A percentile compares a stretch with the other conserved stretches of the same genome.
phyloP scores from a whole-genome alignment of 2,329 filamentous ascomycete genomes.

The Cercospora sp. region DNA sequence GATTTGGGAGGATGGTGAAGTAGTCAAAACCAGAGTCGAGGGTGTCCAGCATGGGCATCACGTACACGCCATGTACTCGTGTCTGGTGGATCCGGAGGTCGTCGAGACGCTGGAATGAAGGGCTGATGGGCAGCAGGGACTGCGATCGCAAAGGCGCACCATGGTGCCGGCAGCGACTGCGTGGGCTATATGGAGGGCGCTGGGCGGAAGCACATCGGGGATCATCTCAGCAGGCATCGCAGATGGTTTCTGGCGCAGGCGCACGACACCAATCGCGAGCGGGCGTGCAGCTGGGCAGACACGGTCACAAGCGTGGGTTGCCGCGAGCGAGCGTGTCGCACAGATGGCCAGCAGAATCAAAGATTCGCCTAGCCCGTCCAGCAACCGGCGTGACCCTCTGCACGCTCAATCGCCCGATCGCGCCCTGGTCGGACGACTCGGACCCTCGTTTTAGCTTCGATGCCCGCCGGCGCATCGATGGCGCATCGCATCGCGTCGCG shows the following conservation, averaged over 20 bases:
- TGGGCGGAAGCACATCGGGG: constrained; percentile 13
- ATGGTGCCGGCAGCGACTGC: constrained; percentile 6
- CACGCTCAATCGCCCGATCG: constrained; percentile 14
- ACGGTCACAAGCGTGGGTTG: constrained; percentile 3
- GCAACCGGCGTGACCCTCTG: background rate
- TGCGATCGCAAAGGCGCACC: constrained; percentile 5
- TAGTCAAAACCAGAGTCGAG: background rate
- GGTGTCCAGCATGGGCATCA: constrained; percentile 11
- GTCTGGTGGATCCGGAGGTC: constrained; percentile 1
- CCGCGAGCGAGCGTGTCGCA: constrained; percentile 2
- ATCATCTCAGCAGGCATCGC: constrained; percentile 15
- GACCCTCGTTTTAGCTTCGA: constrained; percentile 5
- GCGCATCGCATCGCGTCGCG: background rate
- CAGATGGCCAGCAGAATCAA: constrained; percentile 16
- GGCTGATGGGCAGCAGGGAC: constrained; percentile 16
- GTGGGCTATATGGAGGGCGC: constrained; percentile 17
- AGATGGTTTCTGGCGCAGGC: constrained; percentile 12
- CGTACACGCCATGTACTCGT: constrained; percentile 7
- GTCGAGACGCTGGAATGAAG: constrained; percentile 22
- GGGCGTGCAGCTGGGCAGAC: background rate
- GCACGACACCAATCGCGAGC: background rate
- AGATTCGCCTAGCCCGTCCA: constrained; percentile 16
- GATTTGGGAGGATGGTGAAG: constrained; percentile 1
- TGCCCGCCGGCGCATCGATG: background rate
- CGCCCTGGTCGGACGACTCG: background rate